phyloP scores from a whole-genome alignment of 768 basidiomycete species.

The Hypsizygus marmoreus region DNA sequence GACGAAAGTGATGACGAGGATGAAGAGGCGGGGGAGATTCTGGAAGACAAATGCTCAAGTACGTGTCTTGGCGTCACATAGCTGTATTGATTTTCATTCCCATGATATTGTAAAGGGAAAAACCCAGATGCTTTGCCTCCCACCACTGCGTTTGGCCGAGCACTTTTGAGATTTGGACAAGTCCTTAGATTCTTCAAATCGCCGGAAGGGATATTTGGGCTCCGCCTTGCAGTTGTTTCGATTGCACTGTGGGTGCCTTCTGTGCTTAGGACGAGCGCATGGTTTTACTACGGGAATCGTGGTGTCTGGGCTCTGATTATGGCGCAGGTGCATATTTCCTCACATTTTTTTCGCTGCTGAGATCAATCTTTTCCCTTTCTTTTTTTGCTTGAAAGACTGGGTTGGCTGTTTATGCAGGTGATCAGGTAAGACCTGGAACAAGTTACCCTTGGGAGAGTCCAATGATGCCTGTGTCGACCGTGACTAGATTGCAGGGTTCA shows the following conservation, averaged over 20 bases:
- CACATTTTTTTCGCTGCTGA: neutral
- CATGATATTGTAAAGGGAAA: constrained; percentile 18
- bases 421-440: constrained; percentile 42
- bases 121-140: constrained; percentile 49
- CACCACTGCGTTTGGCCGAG: constrained; percentile 33
- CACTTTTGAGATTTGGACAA: constrained; percentile 31
- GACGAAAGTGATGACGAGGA: constrained; percentile 19
- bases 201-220: constrained; percentile 41
- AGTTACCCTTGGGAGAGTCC: neutral
- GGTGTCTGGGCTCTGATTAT: constrained; percentile 49
- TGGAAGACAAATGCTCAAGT: constrained; percentile 13
- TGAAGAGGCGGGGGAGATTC: constrained; percentile 20
- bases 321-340: constrained; percentile 34
- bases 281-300: constrained; percentile 45
- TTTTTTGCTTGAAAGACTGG: constrained; percentile 25
- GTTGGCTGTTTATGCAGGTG: constrained; percentile 44
- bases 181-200: constrained; percentile 41
- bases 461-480: neutral
- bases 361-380: neutral
- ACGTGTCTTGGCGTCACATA: constrained; percentile 7
- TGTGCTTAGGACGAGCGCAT: constrained; percentile 36
- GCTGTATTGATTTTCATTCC: neutral
- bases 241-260: constrained; percentile 45
- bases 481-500: constrained; percentile 34
- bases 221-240: constrained; percentile 40